A percentile compares a stretch with the other conserved stretches of the same genome.
Evolutionary conservation across 2,329 filamentous ascomycete genomes (phyloP).

Genomic region (Septoria linicola): DNA sequence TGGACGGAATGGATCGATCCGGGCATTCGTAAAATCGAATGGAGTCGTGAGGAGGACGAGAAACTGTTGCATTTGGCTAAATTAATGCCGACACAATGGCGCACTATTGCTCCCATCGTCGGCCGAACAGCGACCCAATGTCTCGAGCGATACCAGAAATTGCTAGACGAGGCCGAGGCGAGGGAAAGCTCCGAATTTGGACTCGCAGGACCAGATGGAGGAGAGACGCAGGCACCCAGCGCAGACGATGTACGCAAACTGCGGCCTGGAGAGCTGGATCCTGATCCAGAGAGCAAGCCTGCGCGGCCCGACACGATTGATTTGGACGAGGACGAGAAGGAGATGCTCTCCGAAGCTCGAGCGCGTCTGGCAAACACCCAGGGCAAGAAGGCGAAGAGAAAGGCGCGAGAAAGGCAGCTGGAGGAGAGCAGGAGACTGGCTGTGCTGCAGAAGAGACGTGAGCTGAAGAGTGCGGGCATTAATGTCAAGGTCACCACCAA

Average conservation of each 20-base stretch:
- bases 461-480: slow-evolving; percentile 96
- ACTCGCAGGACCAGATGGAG: slow-evolving; percentile 80
- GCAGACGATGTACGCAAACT: slow-evolving; percentile 89
- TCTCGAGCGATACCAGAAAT: slow-evolving; percentile 92
- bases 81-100: slow-evolving; percentile 98
- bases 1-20: slow-evolving; percentile 99
- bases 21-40: slow-evolving; percentile 97
- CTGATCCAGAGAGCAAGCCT: slow-evolving; percentile 95
- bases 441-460: slow-evolving; percentile 87
- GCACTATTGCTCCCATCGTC: slow-evolving; percentile 95
- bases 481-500: slow-evolving; percentile 92
- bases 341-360: slow-evolving; percentile 97
- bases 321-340: slow-evolving; percentile 97
- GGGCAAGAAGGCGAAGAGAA: slow-evolving; percentile 97
- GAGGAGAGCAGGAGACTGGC: slow-evolving; percentile 91
- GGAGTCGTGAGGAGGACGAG: slow-evolving; percentile 98
- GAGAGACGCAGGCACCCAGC: slow-evolving; percentile 80
- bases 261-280: slow-evolving; percentile 84
- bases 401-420: slow-evolving; percentile 90
- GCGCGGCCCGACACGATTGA: slow-evolving; percentile 95
- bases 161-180: slow-evolving; percentile 92
- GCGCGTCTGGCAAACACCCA: slow-evolving; percentile 96
- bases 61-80: slow-evolving; percentile 95
- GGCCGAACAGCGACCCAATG: slow-evolving; percentile 96
- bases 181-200: slow-evolving; percentile 74